Conservation (phyloP, 495 filamentous ascomycete genomes). For the Lasiosphaeria hispida region DNA sequence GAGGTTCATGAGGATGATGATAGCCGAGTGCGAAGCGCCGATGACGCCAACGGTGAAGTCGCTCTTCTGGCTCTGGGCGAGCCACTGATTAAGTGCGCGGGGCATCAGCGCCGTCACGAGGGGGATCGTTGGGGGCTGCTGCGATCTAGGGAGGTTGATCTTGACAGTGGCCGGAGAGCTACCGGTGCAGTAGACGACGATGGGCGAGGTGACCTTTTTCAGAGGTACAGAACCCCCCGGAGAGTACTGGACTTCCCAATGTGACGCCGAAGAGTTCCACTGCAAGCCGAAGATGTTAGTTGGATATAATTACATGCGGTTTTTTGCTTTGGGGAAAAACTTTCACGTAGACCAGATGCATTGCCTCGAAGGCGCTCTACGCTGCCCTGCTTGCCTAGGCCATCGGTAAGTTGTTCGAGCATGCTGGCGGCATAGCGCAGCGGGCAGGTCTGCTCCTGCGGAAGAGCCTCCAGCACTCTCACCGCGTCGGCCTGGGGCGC, state of each 20-base stretch:
- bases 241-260: not conserved
- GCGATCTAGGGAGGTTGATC: not conserved
- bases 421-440: constrained; percentile 22
- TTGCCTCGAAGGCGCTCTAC: constrained; percentile 7
- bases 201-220: constrained; percentile 1
- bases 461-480: constrained; percentile 5
- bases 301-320: too few species aligned
- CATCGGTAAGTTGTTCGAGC: constrained; percentile 8
- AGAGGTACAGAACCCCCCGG: not conserved
- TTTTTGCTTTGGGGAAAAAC: not conserved
- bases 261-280: too few species aligned
- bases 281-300: too few species aligned
- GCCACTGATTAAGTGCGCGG: not conserved
- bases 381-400: constrained; percentile 7
- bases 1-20: constrained; percentile 43
- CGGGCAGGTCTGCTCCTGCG: constrained; percentile 15
- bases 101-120: constrained; percentile 20
- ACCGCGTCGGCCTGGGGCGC: constrained; percentile 15
- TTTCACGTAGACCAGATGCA: not conserved
- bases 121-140: not conserved
- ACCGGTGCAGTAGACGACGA: constrained; percentile 27
- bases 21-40: constrained; percentile 29
- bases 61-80: not conserved
- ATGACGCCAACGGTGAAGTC: constrained; percentile 21
- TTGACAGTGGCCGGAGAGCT: not conserved